Conservation (phyloP, 2,329 filamentous ascomycete genomes). For the Pseudogymnoascus sp. region DNA sequence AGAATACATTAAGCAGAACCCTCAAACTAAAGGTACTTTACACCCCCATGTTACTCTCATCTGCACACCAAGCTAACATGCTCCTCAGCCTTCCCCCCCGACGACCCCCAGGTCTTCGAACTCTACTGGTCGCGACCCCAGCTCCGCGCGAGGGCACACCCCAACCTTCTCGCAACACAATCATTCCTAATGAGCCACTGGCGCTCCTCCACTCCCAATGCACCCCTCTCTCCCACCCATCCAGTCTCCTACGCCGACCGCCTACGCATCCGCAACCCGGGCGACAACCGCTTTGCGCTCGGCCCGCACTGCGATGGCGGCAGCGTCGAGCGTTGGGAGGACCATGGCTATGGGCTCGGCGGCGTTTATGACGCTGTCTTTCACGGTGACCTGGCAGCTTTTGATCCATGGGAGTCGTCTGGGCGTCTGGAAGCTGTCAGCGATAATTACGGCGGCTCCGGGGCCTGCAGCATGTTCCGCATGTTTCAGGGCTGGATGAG, state of each 20-base stretch:
- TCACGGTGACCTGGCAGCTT: conserved; percentile 66
- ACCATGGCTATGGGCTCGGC: conserved; percentile 54
- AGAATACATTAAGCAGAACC: conserved; percentile 57
- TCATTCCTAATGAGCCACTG: conserved; percentile 49
- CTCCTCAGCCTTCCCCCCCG: conserved; percentile 48
- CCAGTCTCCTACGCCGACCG: conserved; percentile 60
- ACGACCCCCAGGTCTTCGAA: conserved; percentile 63
- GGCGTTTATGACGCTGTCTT: conserved; percentile 67
- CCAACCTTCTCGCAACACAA: conserved; percentile 53
- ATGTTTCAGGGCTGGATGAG: conserved; percentile 86
- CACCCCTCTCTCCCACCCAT: conserved; percentile 42
- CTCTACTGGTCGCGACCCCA: conserved; percentile 67
- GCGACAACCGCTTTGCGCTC: conserved; percentile 60
- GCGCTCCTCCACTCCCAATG: conserved; percentile 39
- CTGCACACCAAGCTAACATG: neutral
- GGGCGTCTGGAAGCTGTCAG: conserved; percentile 58
- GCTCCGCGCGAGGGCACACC: conserved; percentile 56
- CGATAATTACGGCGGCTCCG: conserved; percentile 72
- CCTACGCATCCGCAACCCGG: conserved; percentile 58
- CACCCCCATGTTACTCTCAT: neutral
- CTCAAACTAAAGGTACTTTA: conserved; percentile 38
- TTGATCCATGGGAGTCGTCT: conserved; percentile 73
- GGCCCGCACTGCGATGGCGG: conserved; percentile 68
- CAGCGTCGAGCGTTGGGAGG: conserved; percentile 67
- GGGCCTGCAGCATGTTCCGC: conserved; percentile 75